Percentiles rank a stretch among this genome's conserved stretches.
These are phyloP conservation scores for Aspergillus texensis DNA, from an alignment of 2,329 filamentous ascomycete genomes.

Conservation along the genomic window DNA sequence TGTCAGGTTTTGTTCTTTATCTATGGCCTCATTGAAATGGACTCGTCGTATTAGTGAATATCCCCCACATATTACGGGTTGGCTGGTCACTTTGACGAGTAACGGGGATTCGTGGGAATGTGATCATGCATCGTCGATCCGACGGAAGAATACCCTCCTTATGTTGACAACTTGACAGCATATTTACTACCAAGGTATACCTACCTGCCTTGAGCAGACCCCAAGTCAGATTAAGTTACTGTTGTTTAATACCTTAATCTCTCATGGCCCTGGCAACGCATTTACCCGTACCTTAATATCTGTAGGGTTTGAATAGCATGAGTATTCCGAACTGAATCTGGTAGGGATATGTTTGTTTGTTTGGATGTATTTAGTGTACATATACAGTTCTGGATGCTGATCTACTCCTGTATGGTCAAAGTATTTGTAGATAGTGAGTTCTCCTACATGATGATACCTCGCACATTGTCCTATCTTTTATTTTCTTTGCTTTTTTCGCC, in stretches of 20 bases:
- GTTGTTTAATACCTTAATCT: neutral
- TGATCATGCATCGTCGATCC: no score
- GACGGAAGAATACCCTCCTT: no score
- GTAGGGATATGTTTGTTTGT: neutral
- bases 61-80: neutral
- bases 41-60: neutral
- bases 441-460: neutral
- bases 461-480: neutral
- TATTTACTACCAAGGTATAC: neutral
- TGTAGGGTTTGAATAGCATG: neutral
- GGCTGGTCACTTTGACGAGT: neutral
- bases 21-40: neutral
- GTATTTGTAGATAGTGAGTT: neutral
- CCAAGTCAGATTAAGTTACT: neutral
- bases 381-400: no score
- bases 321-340: neutral
- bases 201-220: neutral
- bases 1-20: neutral
- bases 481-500: no score
- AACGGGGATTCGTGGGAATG: no score
- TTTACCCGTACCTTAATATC: neutral
- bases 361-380: neutral
- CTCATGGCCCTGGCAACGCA: neutral
- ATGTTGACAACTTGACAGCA: neutral
- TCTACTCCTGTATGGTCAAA: neutral